Percentiles rank a stretch among this genome's conserved stretches.
Evolutionary conservation across 352 stramenopile genomes (phyloP).

Genomic region (Globisporangium ultimum): DNA sequence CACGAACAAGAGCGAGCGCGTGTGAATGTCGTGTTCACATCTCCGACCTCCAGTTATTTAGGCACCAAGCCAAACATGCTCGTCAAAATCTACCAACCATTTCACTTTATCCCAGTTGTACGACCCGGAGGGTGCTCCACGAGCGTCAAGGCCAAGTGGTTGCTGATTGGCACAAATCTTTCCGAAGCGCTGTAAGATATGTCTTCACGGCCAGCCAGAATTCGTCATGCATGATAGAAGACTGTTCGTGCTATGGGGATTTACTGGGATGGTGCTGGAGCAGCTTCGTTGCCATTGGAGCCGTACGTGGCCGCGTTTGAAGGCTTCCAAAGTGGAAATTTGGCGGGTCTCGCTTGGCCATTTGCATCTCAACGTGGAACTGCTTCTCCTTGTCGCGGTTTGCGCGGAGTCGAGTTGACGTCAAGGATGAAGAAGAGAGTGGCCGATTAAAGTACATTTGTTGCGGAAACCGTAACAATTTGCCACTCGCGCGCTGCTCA

Average conservation of each 20-base stretch:
- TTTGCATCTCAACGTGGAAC: conserved; percentile 18
- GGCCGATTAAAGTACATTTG: conserved; percentile 8
- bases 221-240: background rate
- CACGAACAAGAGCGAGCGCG: conserved; percentile 9
- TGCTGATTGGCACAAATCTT: conserved; percentile 51
- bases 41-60: conserved; percentile 22
- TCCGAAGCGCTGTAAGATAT: conserved; percentile 29
- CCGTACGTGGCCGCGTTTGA: conserved; percentile 11
- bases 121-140: conserved; percentile 17
- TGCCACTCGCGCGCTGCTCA: background rate
- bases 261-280: conserved; percentile 3
- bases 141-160: conserved; percentile 21
- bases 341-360: conserved; percentile 6
- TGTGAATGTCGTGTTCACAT: conserved; percentile 35
- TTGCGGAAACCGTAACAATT: background rate
- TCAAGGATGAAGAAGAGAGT: conserved; percentile 10
- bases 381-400: conserved; percentile 14
- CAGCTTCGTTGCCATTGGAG: conserved; percentile 4
- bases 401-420: background rate
- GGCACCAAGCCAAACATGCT: conserved; percentile 24
- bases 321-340: conserved; percentile 11
- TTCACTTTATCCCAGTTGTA: conserved; percentile 42
- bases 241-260: conserved; percentile 2
- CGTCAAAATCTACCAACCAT: conserved; percentile 54
- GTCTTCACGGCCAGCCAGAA: too few species aligned